Conservation (phyloP, 805 yeast genomes). For the Suhomyces prunicola region DNA sequence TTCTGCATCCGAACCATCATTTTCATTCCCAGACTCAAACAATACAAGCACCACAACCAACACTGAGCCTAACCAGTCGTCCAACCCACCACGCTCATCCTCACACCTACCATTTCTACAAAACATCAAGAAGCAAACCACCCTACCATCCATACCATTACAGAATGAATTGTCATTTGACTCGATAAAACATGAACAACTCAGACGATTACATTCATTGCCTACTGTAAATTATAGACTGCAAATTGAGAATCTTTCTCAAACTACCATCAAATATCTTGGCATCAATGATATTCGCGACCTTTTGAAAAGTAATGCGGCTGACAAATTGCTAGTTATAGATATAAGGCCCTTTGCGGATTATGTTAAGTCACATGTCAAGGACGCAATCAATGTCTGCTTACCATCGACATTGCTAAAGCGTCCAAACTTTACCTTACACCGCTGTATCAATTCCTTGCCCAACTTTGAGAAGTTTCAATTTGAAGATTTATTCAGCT, state of each 20-base stretch:
- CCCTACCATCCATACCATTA: slow-evolving; percentile 19
- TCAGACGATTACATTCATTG: slow-evolving; percentile 18
- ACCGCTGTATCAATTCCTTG: slow-evolving; percentile 58
- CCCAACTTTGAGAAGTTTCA: slow-evolving; percentile 49
- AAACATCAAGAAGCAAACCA: slow-evolving; percentile 14
- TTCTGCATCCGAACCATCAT: slow-evolving; percentile 21
- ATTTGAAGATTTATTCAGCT: slow-evolving; percentile 34
- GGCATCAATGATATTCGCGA: slow-evolving; percentile 13
- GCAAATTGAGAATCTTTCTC: slow-evolving; percentile 22
- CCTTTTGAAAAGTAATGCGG: slow-evolving; percentile 9
- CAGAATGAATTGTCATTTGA: slow-evolving; percentile 14
- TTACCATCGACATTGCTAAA: slow-evolving; percentile 86
- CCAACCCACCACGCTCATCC: not conserved
- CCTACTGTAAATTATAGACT: slow-evolving; percentile 19
- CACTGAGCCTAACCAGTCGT: not conserved
- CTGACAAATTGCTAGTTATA: slow-evolving; percentile 40
- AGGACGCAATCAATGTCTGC: slow-evolving; percentile 69
- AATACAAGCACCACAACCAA: not conserved
- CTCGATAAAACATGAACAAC: slow-evolving; percentile 20
- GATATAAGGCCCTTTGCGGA: slow-evolving; percentile 85
- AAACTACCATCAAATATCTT: slow-evolving; percentile 15
- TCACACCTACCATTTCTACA: slow-evolving; percentile 1
- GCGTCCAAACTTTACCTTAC: slow-evolving; percentile 67
- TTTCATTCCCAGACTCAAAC: slow-evolving; percentile 9
- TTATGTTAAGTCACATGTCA: slow-evolving; percentile 55